Conservation (phyloP, 352 stramenopile species). For the Peronospora tabacina region DNA sequence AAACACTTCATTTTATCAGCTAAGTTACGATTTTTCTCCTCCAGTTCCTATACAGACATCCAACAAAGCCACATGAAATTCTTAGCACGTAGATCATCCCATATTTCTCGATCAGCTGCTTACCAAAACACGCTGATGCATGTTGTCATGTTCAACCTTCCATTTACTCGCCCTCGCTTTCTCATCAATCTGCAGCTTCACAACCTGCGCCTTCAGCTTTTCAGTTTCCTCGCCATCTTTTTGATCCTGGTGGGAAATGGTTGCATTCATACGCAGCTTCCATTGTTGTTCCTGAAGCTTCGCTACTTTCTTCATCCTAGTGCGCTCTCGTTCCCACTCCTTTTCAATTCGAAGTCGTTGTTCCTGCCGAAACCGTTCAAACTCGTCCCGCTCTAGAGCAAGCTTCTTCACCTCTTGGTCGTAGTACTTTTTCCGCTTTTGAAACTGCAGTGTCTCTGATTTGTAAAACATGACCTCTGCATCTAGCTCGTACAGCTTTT, state of each 20-base stretch:
- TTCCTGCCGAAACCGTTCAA: slow-evolving; percentile 40
- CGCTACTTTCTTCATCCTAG: slow-evolving; percentile 70
- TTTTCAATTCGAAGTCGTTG: slow-evolving; percentile 51
- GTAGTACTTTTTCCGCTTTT: slow-evolving; percentile 61
- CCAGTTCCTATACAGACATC: slow-evolving; percentile 45
- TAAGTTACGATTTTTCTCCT: slow-evolving; percentile 65
- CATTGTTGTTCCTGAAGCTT: slow-evolving; percentile 61
- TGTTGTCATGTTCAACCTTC: slow-evolving; percentile 57
- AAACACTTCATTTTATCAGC: slow-evolving; percentile 73
- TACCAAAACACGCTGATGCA: slow-evolving; percentile 61
- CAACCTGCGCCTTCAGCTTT: slow-evolving; percentile 72
- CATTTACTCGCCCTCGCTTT: slow-evolving; percentile 42
- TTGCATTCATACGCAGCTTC: slow-evolving; percentile 57
- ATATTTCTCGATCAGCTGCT: slow-evolving; percentile 1
- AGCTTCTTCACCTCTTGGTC: slow-evolving; percentile 57
- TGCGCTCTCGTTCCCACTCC: slow-evolving; percentile 57
- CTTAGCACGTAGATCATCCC: background rate
- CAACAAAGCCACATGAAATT: slow-evolving; percentile 2
- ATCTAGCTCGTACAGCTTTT: slow-evolving; percentile 73
- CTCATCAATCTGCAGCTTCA: slow-evolving; percentile 74
- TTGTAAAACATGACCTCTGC: slow-evolving; percentile 84
- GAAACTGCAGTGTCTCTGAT: slow-evolving; percentile 64
- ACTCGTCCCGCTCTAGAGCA: slow-evolving; percentile 40
- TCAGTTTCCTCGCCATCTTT: slow-evolving; percentile 68
- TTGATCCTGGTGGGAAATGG: slow-evolving; percentile 45